Evolutionary conservation across 2,329 filamentous ascomycete species (phyloP), one percentile per base, ranked within the genome.

Genomic region (Clarireedia monteithiana): DNA sequence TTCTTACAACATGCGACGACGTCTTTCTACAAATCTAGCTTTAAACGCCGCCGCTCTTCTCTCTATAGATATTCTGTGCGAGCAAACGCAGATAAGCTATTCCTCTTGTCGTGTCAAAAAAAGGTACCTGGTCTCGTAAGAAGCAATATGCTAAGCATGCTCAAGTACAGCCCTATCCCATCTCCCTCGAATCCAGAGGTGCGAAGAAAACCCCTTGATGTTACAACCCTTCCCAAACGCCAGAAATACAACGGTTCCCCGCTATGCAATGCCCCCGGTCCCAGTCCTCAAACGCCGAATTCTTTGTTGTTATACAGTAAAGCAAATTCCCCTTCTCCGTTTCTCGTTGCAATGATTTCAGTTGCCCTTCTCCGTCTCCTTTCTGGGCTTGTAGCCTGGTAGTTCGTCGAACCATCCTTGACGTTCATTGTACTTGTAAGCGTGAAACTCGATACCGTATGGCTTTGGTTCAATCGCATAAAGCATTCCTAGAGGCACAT

Each of bases 381-480:
- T 80, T 61, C 81, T 81, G 30, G 94, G 80, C 71, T 87, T 84
- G 73, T 94, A 97, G 66, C 91, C 79, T n/a, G 86, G 88, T 47
- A 95, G 73, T 68, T 94, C 85, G 58, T 94, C 84, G 66, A 99
- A 99, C 80, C 86, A 90, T 60, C 86, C 84, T 20, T 75, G 81
- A 3, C 79, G 76, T 60, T 89, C 82, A 68, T 96, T 89, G 74
- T 96, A 99, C 59, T 85, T 83, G 76, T 95, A 99, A 0, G 91
- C 92, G 70, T 95, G 92, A 75, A 97, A 96, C 59, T 96, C 92
- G 57, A 96, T 91, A 14, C 94, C 94, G 64, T 99, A 99, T 0
- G 94, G 94, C 77, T 96, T 96, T 36, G 94, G 94, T 72, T 99
- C 92, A 48, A 99, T 86, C 64, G 91, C 89, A 71, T 95, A 99